Evolutionary conservation across 179 eudicot species (phyloP).

Genomic region (Camellia oleifera): DNA sequence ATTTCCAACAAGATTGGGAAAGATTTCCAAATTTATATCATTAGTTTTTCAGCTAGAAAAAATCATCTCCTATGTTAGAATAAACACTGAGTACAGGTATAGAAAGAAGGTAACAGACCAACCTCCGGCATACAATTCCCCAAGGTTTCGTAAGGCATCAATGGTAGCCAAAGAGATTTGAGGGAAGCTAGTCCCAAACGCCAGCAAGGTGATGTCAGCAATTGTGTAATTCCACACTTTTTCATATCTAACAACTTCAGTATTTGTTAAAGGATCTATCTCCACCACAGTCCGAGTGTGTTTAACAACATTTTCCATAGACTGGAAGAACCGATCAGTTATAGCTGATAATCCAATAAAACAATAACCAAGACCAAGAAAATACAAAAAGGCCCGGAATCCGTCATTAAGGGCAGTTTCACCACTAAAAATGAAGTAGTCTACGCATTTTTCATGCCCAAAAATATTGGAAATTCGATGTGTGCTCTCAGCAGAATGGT

Average conservation of each 20-base stretch:
- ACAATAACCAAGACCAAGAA: conserved; percentile 66
- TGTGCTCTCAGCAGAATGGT: conserved; percentile 12
- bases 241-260: conserved; percentile 41
- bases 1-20: background rate
- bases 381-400: conserved; percentile 52
- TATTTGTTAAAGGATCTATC: conserved; percentile 58
- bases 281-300: conserved; percentile 62
- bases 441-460: conserved; percentile 37
- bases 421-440: conserved; percentile 43
- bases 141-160: conserved; percentile 76
- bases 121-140: conserved; percentile 92
- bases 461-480: conserved; percentile 8
- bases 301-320: conserved; percentile 92
- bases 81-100: background rate
- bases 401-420: conserved; percentile 57
- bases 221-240: conserved; percentile 91
- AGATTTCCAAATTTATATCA: background rate
- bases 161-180: conserved; percentile 89
- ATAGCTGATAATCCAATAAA: conserved; percentile 86
- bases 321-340: conserved; percentile 76
- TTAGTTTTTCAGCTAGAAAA: background rate
- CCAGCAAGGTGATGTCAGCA: conserved; percentile 82
- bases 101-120: conserved; percentile 22
- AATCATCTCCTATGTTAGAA: background rate
- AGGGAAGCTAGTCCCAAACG: conserved; percentile 95